Percentiles rank a stretch among this genome's conserved stretches.
Conservation (phyloP, 2,329 filamentous ascomycete genomes). For the Aureobasidium sp. region DNA sequence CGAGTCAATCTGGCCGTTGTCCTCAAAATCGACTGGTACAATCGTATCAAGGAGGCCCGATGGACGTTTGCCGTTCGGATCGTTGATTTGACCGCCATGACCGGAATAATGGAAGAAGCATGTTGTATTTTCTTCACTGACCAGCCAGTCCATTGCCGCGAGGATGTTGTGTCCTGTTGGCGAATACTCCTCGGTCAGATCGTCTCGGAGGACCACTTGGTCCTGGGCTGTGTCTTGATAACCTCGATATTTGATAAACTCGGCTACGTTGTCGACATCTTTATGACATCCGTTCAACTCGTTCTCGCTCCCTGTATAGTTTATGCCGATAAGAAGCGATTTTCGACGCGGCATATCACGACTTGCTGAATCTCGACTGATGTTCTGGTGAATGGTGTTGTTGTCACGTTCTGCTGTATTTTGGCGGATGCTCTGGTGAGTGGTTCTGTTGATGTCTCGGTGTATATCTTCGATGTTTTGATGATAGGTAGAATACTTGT, state of each 20-base stretch:
- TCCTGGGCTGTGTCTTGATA: conserved; percentile 46
- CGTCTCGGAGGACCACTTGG: conserved; percentile 53
- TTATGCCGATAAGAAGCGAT: conserved; percentile 60
- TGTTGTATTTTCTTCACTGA: conserved; percentile 56
- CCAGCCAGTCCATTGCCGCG: conserved; percentile 65
- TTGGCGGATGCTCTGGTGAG: no score
- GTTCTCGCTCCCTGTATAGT: conserved; percentile 53
- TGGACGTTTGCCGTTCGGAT: conserved; percentile 39
- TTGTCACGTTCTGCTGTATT: no score
- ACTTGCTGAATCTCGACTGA: no score
- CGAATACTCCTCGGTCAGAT: conserved; percentile 36
- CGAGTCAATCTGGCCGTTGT: conserved; percentile 60
- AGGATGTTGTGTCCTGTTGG: conserved; percentile 39
- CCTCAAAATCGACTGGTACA: conserved; percentile 20
- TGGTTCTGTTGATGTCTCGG: no score
- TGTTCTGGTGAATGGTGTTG: no score
- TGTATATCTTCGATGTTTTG: no score
- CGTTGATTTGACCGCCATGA: conserved; percentile 61
- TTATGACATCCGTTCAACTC: conserved; percentile 54
- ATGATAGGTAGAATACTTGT: no score
- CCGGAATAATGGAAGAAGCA: conserved; percentile 67
- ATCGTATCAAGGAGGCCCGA: conserved; percentile 25
- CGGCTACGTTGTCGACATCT: conserved; percentile 54
- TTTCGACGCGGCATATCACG: conserved; percentile 41
- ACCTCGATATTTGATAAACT: conserved; percentile 49